Evolutionary conservation across 2,329 filamentous ascomycete species (phyloP).

Genomic region (Bertia moriformis): DNA sequence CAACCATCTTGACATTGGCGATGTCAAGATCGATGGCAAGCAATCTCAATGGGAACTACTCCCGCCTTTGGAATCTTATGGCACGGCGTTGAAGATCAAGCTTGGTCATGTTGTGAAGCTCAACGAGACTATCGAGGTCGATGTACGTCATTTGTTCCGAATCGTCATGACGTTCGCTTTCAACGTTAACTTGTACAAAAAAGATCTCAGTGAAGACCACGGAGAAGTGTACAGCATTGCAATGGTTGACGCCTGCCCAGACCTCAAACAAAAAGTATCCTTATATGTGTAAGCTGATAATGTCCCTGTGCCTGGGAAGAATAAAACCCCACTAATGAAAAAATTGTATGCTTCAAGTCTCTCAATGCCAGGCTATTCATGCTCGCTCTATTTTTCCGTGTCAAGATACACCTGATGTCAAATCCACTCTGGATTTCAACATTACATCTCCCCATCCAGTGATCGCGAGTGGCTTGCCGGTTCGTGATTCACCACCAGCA

Average conservation of each 20-base stretch:
- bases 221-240: slow-evolving; percentile 47
- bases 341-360: slow-evolving; percentile 20
- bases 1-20: slow-evolving; percentile 39
- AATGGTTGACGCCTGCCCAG: slow-evolving; percentile 53
- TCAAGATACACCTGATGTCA: slow-evolving; percentile 56
- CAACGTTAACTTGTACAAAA: too few species aligned
- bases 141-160: too few species aligned
- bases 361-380: slow-evolving; percentile 56
- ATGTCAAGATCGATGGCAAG: slow-evolving; percentile 36
- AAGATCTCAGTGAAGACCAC: slow-evolving; percentile 45
- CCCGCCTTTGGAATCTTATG: slow-evolving; percentile 39
- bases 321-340: not conserved
- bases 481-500: not conserved
- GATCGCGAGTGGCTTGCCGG: slow-evolving; percentile 40
- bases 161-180: not conserved
- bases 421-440: slow-evolving; percentile 48
- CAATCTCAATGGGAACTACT: slow-evolving; percentile 33
- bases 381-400: slow-evolving; percentile 53
- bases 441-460: slow-evolving; percentile 49
- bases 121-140: not conserved
- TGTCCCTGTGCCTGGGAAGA: not conserved
- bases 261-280: slow-evolving; percentile 55
- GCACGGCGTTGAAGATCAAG: slow-evolving; percentile 26
- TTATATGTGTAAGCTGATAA: slow-evolving; percentile 34
- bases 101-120: slow-evolving; percentile 2